phyloP scores from a whole-genome alignment of 306 rosid species.

The Carpinus fangiana region DNA sequence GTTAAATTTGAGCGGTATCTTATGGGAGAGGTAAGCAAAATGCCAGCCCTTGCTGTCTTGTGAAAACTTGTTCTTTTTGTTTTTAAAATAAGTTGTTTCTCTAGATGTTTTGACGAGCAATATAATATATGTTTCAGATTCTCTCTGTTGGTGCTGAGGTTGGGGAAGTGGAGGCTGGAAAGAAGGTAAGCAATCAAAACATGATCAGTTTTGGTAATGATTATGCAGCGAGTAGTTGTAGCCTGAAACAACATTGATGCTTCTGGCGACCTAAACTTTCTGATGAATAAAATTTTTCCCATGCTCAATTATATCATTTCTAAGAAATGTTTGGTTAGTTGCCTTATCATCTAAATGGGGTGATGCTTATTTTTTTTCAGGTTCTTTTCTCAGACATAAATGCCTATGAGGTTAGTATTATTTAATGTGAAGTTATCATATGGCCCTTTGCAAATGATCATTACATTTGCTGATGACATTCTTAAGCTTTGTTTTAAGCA shows the following conservation, averaged over 20 bases:
- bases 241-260: background rate
- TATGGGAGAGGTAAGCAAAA: conserved; percentile 70
- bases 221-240: background rate
- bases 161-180: conserved; percentile 66
- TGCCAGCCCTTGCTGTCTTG: conserved; percentile 6
- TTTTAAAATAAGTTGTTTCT: background rate
- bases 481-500: background rate
- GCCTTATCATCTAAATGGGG: conserved; percentile 2
- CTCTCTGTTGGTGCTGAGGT: conserved; percentile 80
- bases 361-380: conserved; percentile 44
- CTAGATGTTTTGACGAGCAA: conserved; percentile 11
- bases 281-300: background rate
- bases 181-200: conserved; percentile 55
- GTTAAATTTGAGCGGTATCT: conserved; percentile 94
- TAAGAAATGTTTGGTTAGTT: background rate
- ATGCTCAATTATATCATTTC: background rate
- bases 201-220: background rate
- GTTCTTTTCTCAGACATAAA: conserved; percentile 85
- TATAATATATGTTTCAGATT: conserved; percentile 50
- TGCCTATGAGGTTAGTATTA: conserved; percentile 74
- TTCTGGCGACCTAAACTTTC: background rate
- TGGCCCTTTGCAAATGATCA: background rate
- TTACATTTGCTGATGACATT: background rate
- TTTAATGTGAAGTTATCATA: background rate
- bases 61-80: conserved; percentile 2